phyloP scores from a whole-genome alignment of 2,329 filamentous ascomycete genomes.

The Monosporascus sp. region DNA sequence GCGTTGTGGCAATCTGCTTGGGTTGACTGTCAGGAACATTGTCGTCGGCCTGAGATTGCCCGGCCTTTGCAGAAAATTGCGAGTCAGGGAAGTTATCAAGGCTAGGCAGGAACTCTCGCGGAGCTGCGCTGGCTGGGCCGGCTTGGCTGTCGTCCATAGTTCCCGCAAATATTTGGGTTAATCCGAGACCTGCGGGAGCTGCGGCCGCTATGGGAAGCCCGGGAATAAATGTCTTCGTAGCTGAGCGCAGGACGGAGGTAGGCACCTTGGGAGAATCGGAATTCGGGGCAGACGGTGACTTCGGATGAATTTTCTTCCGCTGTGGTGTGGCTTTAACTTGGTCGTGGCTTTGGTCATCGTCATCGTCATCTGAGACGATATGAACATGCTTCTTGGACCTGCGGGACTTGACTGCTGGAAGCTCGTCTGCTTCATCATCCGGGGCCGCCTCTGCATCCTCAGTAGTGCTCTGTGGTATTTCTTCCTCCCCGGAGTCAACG shows the following conservation, averaged over 20 bases:
- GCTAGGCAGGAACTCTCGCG: slow-evolving; percentile 49
- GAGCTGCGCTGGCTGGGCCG: slow-evolving; percentile 29
- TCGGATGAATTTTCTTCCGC: slow-evolving; percentile 35
- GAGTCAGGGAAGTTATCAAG: slow-evolving; percentile 54
- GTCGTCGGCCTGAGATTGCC: slow-evolving; percentile 46
- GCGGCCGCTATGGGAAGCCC: slow-evolving; percentile 53
- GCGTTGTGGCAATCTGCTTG: slow-evolving; percentile 33
- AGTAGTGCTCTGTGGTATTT: slow-evolving; percentile 17
- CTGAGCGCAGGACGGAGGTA: slow-evolving; percentile 62
- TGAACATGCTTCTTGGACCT: slow-evolving; percentile 46
- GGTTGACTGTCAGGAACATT: slow-evolving; percentile 45
- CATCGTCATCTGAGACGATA: slow-evolving; percentile 63
- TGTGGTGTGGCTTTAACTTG: slow-evolving; percentile 44
- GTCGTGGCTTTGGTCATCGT: slow-evolving; percentile 50
- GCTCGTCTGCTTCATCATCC: slow-evolving; percentile 35
- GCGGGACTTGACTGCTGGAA: slow-evolving; percentile 38
- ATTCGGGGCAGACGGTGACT: slow-evolving; percentile 38
- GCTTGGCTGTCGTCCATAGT: slow-evolving; percentile 69
- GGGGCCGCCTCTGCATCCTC: slow-evolving; percentile 25
- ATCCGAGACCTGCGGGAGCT: slow-evolving; percentile 61
- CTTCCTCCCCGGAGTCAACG: slow-evolving; percentile 29
- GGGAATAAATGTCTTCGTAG: slow-evolving; percentile 66
- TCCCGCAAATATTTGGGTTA: slow-evolving; percentile 87
- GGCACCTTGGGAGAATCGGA: slow-evolving; percentile 50
- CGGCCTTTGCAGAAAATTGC: slow-evolving; percentile 57